Conservation (phyloP, 164 flowering plant genomes). For the Vitis amurensis region DNA sequence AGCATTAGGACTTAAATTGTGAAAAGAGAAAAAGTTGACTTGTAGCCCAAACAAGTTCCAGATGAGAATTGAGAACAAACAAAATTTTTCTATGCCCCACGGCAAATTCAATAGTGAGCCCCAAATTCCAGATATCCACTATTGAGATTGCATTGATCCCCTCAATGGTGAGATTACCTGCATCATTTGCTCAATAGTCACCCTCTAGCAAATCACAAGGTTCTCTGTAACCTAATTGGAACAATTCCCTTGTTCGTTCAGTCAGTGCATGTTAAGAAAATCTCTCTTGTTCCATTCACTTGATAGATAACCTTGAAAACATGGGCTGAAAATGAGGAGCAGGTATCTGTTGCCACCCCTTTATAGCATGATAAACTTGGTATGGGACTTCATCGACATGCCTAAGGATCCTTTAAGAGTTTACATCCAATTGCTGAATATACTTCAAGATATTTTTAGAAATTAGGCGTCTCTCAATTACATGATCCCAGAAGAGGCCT, state of each 20-base stretch:
- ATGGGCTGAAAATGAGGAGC: neutral
- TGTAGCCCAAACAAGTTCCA: no score
- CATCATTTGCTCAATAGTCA: no score
- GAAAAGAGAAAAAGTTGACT: no score
- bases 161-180: no score
- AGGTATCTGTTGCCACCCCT: neutral
- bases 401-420: slow-evolving; percentile 5
- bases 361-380: neutral
- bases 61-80: no score
- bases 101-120: no score
- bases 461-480: slow-evolving; percentile 50
- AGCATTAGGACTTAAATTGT: no score
- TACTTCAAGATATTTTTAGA: slow-evolving; percentile 39
- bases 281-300: neutral
- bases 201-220: neutral
- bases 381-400: neutral
- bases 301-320: neutral
- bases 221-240: neutral
- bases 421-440: slow-evolving; percentile 22
- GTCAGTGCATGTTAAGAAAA: neutral
- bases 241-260: neutral
- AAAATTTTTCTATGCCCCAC: no score
- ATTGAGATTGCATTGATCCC: no score
- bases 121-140: no score
- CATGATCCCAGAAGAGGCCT: slow-evolving; percentile 55